Evolutionary conservation across 192 early-diverging fungal species (phyloP).

Genomic region (Backusella sp.): DNA sequence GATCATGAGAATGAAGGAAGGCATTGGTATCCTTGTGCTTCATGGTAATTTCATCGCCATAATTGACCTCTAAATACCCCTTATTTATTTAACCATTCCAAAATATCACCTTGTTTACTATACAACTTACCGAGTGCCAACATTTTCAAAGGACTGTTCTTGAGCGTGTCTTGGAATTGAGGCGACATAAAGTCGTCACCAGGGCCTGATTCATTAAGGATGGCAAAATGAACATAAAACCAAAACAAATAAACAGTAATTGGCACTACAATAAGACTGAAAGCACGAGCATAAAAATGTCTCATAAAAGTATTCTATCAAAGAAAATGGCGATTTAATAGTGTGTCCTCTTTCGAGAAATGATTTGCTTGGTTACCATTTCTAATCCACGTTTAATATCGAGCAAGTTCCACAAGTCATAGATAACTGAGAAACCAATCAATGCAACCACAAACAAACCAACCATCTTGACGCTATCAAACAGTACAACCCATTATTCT

Average conservation of each 20-base stretch:
- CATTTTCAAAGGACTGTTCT: constrained; percentile 74
- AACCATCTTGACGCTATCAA: constrained; percentile 86
- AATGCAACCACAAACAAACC: constrained; percentile 85
- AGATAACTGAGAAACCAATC: constrained; percentile 79
- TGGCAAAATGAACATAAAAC: constrained; percentile 91
- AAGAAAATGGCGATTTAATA: neutral
- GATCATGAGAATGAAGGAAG: constrained; percentile 79
- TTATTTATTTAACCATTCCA: constrained; percentile 56
- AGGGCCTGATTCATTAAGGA: constrained; percentile 77
- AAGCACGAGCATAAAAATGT: constrained; percentile 86
- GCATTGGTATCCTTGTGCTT: constrained; percentile 74
- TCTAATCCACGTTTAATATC: constrained; percentile 80
- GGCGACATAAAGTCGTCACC: constrained; percentile 93
- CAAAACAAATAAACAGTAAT: constrained; percentile 79
- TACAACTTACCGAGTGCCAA: constrained; percentile 42
- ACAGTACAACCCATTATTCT: neutral
- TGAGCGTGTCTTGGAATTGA: constrained; percentile 83
- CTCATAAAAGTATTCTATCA: constrained; percentile 61
- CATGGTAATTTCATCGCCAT: constrained; percentile 77
- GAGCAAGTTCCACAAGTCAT: constrained; percentile 89
- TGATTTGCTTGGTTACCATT: constrained; percentile 34
- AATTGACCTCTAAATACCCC: constrained; percentile 68
- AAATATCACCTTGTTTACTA: neutral
- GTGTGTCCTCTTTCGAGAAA: no score
- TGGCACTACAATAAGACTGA: constrained; percentile 84